These are phyloP conservation scores for Colletotrichum magnum DNA, from an alignment of 2,329 filamentous ascomycete genomes.

Conservation along the genomic window DNA sequence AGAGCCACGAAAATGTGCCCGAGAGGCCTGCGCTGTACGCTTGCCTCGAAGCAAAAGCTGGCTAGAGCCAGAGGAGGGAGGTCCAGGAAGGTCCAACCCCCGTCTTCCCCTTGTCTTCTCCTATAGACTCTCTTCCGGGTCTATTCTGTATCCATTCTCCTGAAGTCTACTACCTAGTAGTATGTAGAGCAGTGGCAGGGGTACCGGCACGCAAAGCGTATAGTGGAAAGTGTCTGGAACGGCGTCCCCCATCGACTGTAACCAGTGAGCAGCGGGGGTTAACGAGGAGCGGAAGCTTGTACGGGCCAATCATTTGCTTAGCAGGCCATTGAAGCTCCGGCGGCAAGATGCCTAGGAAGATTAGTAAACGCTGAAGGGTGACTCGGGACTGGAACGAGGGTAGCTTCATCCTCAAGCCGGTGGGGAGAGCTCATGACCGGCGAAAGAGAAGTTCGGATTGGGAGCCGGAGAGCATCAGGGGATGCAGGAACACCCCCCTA, in stretches of 20 bases:
- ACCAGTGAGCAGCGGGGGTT: slow-evolving; percentile 15
- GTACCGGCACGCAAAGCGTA: slow-evolving; percentile 22
- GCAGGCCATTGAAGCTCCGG: slow-evolving; percentile 18
- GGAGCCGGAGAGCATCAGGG: slow-evolving; percentile 13
- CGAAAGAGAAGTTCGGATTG: slow-evolving; percentile 25
- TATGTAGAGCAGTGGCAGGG: no score
- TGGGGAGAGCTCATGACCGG: slow-evolving; percentile 15
- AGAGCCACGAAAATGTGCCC: no score
- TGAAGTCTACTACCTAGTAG: slow-evolving; percentile 10
- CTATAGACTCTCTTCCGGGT: slow-evolving; percentile 4
- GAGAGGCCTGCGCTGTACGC: no score
- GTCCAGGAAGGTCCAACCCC: slow-evolving; percentile 28
- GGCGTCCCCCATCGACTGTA: slow-evolving; percentile 22
- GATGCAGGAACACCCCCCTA: slow-evolving; percentile 17
- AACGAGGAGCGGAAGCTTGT: slow-evolving; percentile 23
- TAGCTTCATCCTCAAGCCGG: slow-evolving; percentile 29
- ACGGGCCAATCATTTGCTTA: slow-evolving; percentile 17
- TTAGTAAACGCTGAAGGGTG: neutral
- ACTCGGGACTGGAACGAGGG: slow-evolving; percentile 26
- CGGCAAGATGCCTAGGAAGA: neutral
- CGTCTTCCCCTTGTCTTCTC: slow-evolving; percentile 9
- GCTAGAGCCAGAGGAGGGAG: neutral
- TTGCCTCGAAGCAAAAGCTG: no score
- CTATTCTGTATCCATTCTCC: slow-evolving; percentile 18
- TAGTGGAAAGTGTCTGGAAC: slow-evolving; percentile 30